These are phyloP conservation scores for Arabidopsis suecica DNA, from an alignment of 345 rosid species.

Conservation along the genomic window DNA sequence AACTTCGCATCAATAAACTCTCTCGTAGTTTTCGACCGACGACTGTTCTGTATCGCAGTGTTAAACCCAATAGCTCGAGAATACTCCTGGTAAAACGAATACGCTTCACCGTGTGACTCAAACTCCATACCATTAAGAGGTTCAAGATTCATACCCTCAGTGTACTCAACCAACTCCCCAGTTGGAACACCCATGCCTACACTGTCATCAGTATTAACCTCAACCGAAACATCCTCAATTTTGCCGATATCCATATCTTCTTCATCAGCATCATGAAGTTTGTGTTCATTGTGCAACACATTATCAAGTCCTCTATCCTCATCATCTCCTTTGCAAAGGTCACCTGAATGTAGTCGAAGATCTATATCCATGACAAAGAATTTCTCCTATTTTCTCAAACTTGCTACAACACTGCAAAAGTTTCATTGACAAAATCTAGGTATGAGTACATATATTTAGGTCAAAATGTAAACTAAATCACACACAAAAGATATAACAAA, in stretches of 20 bases:
- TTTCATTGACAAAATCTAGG: not conserved
- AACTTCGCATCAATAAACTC: conserved; percentile 81
- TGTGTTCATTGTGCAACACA: conserved; percentile 49
- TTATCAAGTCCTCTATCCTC: conserved; percentile 55
- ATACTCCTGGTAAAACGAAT: conserved; percentile 76
- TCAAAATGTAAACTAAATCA: conserved; percentile 19
- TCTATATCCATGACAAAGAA: conserved; percentile 61
- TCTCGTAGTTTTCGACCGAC: conserved; percentile 66
- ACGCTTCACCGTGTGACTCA: conserved; percentile 71
- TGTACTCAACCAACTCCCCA: conserved; percentile 45
- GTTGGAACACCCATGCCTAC: conserved; percentile 45
- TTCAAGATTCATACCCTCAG: conserved; percentile 57
- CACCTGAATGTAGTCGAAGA: conserved; percentile 75
- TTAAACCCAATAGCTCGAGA: conserved; percentile 68
- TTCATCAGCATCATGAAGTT: conserved; percentile 51
- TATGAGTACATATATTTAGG: conserved; percentile 1
- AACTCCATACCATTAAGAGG: conserved; percentile 72
- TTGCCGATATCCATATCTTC: conserved; percentile 49
- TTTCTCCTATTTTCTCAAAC: not conserved
- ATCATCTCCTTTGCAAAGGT: conserved; percentile 58
- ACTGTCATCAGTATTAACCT: conserved; percentile 46
- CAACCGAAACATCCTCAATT: conserved; percentile 48
- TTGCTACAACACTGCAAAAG: conserved; percentile 31
- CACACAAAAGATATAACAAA: not conserved
- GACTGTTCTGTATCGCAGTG: conserved; percentile 74